Conservation (phyloP, 306 rosid genomes). For the Casuarina equisetifolia region DNA sequence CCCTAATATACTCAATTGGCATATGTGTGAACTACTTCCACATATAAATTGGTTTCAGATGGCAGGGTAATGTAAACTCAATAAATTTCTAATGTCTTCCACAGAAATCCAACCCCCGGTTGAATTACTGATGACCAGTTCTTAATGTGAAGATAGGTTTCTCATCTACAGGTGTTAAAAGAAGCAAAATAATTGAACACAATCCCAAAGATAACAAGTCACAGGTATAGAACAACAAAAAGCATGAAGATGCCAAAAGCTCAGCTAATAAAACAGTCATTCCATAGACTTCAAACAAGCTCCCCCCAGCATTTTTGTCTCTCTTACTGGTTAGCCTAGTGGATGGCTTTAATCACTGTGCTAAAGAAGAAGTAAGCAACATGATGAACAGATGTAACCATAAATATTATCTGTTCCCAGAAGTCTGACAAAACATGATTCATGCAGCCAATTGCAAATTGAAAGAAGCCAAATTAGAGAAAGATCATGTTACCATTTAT, state of each 20-base stretch:
- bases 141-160: neutral
- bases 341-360: neutral
- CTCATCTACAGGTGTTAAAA: conserved; percentile 4
- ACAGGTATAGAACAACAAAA: neutral
- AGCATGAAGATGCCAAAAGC: neutral
- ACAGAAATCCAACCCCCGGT: conserved; percentile 1
- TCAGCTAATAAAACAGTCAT: neutral
- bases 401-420: neutral
- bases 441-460: neutral
- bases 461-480: neutral
- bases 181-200: neutral
- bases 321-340: neutral
- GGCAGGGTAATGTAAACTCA: neutral
- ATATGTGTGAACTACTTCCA: neutral
- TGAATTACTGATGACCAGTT: neutral
- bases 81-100: neutral
- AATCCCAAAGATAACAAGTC: neutral
- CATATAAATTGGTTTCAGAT: neutral
- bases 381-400: neutral
- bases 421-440: conserved; percentile 2
- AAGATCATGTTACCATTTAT: neutral
- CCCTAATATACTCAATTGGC: neutral
- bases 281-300: neutral
- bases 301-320: neutral
- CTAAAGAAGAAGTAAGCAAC: neutral